A percentile compares a stretch with the other conserved stretches of the same genome.
These are phyloP conservation scores for Globisporangium nunn DNA, from an alignment of 352 stramenopile genomes.

Conservation along the genomic window DNA sequence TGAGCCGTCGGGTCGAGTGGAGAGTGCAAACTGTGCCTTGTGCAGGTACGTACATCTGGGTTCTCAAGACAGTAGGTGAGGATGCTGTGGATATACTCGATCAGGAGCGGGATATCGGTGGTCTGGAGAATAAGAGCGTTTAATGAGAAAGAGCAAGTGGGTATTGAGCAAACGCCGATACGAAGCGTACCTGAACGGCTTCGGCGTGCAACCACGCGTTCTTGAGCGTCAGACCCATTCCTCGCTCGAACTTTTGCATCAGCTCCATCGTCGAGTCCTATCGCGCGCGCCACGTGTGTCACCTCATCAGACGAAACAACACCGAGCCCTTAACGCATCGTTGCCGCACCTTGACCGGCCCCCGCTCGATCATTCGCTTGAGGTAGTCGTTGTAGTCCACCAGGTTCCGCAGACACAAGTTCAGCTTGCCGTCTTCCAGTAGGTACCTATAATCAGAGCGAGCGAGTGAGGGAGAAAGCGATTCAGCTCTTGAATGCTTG, in stretches of 20 bases:
- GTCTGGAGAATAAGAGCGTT: slow-evolving; percentile 33
- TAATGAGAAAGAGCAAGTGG: background rate
- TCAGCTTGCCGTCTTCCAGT: slow-evolving; percentile 89
- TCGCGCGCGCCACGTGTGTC: background rate
- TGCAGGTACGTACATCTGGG: slow-evolving; percentile 31
- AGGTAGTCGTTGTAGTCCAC: slow-evolving; percentile 80
- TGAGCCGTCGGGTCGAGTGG: background rate
- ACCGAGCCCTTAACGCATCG: too few species aligned
- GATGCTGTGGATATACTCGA: slow-evolving; percentile 85
- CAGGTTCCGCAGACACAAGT: slow-evolving; percentile 82
- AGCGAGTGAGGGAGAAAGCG: background rate
- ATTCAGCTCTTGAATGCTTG: background rate
- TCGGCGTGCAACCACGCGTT: slow-evolving; percentile 89
- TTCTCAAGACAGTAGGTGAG: slow-evolving; percentile 73
- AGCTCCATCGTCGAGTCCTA: slow-evolving; percentile 59
- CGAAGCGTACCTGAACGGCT: slow-evolving; percentile 53
- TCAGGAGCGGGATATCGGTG: slow-evolving; percentile 84
- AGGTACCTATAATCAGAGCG: slow-evolving; percentile 48
- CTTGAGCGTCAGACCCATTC: slow-evolving; percentile 83
- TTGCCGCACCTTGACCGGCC: slow-evolving; percentile 44
- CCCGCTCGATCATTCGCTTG: slow-evolving; percentile 56
- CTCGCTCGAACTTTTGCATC: slow-evolving; percentile 84
- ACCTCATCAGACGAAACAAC: background rate
- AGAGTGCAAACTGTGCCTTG: background rate
- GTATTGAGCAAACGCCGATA: background rate